Evolutionary conservation across 2,329 filamentous ascomycete genomes (phyloP).

Genomic region (Hypocreales sp.): DNA sequence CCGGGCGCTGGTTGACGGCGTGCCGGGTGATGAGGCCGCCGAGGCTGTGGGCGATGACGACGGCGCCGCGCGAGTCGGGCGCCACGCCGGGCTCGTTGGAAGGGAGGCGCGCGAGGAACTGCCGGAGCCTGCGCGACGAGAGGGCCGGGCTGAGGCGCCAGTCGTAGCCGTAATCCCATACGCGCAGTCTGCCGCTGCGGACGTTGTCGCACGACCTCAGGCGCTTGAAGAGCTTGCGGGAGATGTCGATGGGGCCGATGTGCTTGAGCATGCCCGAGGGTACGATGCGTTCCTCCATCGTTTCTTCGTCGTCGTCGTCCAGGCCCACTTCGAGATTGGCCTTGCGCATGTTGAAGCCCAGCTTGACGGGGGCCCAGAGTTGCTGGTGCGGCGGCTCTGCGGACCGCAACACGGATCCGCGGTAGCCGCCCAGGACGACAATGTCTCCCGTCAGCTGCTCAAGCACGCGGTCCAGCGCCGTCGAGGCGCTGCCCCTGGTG

Average conservation of each 20-base stretch:
- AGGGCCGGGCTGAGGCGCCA: conserved; percentile 78
- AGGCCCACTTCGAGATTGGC: conserved; percentile 82
- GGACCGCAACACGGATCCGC: conserved; percentile 78
- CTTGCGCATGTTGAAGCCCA: conserved; percentile 80
- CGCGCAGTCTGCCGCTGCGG: conserved; percentile 51
- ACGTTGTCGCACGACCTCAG: conserved; percentile 61
- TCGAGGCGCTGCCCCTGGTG: conserved; percentile 5
- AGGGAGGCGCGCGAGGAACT: conserved; percentile 58
- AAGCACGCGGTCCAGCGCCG: conserved; percentile 37
- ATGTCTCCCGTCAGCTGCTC: conserved; percentile 67
- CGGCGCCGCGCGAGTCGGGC: conserved; percentile 47
- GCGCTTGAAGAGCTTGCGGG: conserved; percentile 64
- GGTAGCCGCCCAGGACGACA: conserved; percentile 78
- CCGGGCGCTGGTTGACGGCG: conserved; percentile 70
- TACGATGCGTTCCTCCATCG: conserved; percentile 69
- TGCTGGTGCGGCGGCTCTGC: conserved; percentile 72
- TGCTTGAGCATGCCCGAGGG: conserved; percentile 81
- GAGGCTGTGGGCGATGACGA: conserved; percentile 74
- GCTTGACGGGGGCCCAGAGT: conserved; percentile 86
- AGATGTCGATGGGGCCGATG: conserved; percentile 84
- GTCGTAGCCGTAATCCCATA: conserved; percentile 90
- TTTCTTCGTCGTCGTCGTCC: conserved; percentile 65
- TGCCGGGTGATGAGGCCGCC: conserved; percentile 81
- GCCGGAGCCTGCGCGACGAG: conserved; percentile 54
- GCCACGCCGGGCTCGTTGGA: conserved; percentile 49